Evolutionary conservation across 2,329 filamentous ascomycete species (phyloP), one percentile per base, ranked within the genome.

Genomic region (Aspergillus aculeatinus): DNA sequence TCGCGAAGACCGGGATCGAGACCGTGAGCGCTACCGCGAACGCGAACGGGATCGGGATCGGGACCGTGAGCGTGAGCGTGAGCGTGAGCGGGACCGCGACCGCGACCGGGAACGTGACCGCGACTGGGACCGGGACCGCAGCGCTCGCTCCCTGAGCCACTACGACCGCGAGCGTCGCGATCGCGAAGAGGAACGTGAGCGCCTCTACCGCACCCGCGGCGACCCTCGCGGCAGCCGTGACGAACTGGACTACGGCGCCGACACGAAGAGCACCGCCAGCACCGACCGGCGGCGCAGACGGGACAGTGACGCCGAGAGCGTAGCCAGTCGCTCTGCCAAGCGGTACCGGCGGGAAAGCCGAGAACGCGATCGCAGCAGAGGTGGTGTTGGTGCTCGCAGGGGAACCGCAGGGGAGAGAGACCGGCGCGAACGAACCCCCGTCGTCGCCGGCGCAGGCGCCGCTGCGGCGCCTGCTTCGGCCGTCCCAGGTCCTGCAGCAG

Each of bases 111-210:
- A 76, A 21, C 70, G 75, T 10, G 73, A 75, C 23, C 71, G 76
- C 11, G 75, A 77, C 33, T 69, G 72, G 50, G 74, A 77, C 50
- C 72, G 74, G 9, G 70, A 73, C 51, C 67, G 68, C 33, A 70
- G 72, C 48, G 58, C 70, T 29, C 73, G 74, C 12, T 68, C 72
- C 39, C 59, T 71, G 47, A 70, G 67, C 57, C 68, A 74, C 51
- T 96, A 96, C 73, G 92, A 95, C 61, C 89, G 91, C 57, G 94
- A 96, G 77, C 85, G 93, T 57, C 86, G 92, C 62, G 91, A 95
- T 66, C 87, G 93, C 53, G 94, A 98, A 73, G 90, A 92, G 67
- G 93, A 97, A 74, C 87, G 94, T 58, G 95, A 98, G 77, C 87
- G 92, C 61, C 82, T 89, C 55, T 97, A 96, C 76, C 88, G 92